Evolutionary conservation across 306 rosid species (phyloP).

Genomic region (Vachellia pachyceras): DNA sequence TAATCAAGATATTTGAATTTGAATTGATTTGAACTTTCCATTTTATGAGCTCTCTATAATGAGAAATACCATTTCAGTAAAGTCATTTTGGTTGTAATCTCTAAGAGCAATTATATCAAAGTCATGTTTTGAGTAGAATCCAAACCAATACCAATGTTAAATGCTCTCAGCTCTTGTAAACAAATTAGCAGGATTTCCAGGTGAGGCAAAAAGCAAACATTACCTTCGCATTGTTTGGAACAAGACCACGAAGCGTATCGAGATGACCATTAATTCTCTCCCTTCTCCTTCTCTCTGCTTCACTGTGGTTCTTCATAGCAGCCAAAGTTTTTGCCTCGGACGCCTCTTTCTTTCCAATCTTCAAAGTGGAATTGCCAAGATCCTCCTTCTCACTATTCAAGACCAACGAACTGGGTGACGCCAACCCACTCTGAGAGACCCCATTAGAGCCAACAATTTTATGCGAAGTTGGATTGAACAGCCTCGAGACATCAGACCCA

Average conservation of each 20-base stretch:
- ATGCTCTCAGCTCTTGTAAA: background rate
- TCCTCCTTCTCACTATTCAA: constrained; percentile 59
- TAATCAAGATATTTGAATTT: background rate
- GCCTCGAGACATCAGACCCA: constrained; percentile 34
- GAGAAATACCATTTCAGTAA: background rate
- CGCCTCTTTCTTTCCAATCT: constrained; percentile 47
- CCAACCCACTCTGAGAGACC: constrained; percentile 40
- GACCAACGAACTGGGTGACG: constrained; percentile 47
- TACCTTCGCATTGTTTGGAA: constrained; percentile 58
- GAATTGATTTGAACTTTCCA: background rate
- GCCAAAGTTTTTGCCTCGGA: constrained; percentile 63
- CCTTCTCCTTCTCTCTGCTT: constrained; percentile 79
- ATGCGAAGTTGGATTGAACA: constrained; percentile 43
- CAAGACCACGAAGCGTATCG: constrained; percentile 64
- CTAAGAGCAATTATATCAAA: background rate
- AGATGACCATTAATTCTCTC: constrained; percentile 77
- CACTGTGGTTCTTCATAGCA: constrained; percentile 75
- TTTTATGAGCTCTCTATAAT: background rate
- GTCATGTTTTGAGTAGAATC: background rate
- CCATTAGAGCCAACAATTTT: constrained; percentile 36
- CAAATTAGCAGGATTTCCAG: background rate
- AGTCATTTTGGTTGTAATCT: background rate
- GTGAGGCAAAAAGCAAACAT: constrained; percentile 23
- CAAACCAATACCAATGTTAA: background rate
- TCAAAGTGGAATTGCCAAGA: constrained; percentile 52